Percentiles rank a stretch among this genome's conserved stretches.
Conservation (phyloP, 2,329 filamentous ascomycete species). For the Fusarium equiseti region DNA sequence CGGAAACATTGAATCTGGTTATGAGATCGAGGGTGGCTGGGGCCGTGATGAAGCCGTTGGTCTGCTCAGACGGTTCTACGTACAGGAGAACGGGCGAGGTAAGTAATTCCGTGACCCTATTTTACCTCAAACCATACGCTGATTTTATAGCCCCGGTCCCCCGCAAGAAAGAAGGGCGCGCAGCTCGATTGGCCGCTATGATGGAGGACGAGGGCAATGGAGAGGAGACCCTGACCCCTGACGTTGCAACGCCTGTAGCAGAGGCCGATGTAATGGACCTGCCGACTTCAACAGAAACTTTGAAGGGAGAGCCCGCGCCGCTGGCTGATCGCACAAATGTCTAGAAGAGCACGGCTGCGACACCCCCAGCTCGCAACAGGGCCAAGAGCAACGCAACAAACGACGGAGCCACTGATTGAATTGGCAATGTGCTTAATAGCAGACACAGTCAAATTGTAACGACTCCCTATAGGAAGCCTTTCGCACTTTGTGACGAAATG, state of each 20-base stretch:
- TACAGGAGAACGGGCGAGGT: slow-evolving; percentile 97
- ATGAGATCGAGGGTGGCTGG: slow-evolving; percentile 86
- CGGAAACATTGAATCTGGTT: slow-evolving; percentile 80
- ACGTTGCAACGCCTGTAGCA: slow-evolving; percentile 2
- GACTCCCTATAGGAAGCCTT: background rate
- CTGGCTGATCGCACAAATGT: slow-evolving; percentile 28
- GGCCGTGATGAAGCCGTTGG: slow-evolving; percentile 94
- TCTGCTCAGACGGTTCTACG: slow-evolving; percentile 91
- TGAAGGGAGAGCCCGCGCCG: slow-evolving; percentile 21
- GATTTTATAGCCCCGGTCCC: slow-evolving; percentile 60
- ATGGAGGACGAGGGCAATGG: slow-evolving; percentile 61
- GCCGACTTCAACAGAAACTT: slow-evolving; percentile 21
- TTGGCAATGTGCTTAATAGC: background rate
- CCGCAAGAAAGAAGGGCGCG: slow-evolving; percentile 67
- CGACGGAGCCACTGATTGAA: background rate
- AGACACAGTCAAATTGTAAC: no score
- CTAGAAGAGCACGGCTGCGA: slow-evolving; percentile 12
- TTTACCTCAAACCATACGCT: background rate
- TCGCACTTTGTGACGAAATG: background rate
- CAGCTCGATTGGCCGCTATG: slow-evolving; percentile 65
- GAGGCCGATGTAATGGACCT: slow-evolving; percentile 26
- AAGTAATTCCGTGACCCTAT: slow-evolving; percentile 43
- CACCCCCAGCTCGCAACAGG: background rate
- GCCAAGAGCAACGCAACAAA: background rate
- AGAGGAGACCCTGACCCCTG: slow-evolving; percentile 17